Base-by-base conservation (phyloP, 768 basidiomycete genomes). In the Boletus tylopilopsis region DNA sequence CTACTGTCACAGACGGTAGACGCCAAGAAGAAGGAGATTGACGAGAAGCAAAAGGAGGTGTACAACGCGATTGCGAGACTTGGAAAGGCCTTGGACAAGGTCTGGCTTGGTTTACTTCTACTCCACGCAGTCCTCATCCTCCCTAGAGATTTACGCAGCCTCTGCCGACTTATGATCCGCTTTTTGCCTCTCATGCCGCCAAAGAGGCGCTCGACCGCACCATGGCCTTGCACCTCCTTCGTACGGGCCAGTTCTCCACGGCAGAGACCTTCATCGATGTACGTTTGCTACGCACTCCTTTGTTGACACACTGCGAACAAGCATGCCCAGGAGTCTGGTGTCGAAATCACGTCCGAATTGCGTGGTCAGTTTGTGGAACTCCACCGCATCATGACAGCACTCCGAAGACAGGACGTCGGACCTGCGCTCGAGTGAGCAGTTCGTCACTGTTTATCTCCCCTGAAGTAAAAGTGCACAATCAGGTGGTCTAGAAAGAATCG, bases 11-110 rank as follows among this genome's bases (percentile, higher is more conserved):
- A 78, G 62, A 73, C 75, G 2, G 76, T 90, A 3, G 87, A 90
- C 42, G 66, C 72, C 0, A 81, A 70, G 68, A 93, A 89, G 82
- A 92, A 85, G 64, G 90, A 90, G 50, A 74, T 93, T 1, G 90
- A 91, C 49, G 90, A 94, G 30, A 78, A 85, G 4, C 85, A 94
- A 74, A 97, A 94, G 67, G 93, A 94, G 57, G 77, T 92, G 29
- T 90, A 94, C 59, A 80, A 76, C 18, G 82, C 84, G 3, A 69
- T 96, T 9, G 79, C 83, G 23, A 81, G 81, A 56, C 75, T 94
- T 32, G 91, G 90, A 24, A 97, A 94, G 70, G 78, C 83, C 0
- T 68, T 97, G 64, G 95, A 98, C 63, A 98, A 96, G 85, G 95
- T 90, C 48, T 36, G 76, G 51, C 22, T 40, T 23, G 8, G 22